A percentile compares a stretch with the other conserved stretches of the same genome.
These are phyloP conservation scores for Hapsidospora chrysogenum DNA, from an alignment of 495 filamentous ascomycete species.

Conservation along the genomic window DNA sequence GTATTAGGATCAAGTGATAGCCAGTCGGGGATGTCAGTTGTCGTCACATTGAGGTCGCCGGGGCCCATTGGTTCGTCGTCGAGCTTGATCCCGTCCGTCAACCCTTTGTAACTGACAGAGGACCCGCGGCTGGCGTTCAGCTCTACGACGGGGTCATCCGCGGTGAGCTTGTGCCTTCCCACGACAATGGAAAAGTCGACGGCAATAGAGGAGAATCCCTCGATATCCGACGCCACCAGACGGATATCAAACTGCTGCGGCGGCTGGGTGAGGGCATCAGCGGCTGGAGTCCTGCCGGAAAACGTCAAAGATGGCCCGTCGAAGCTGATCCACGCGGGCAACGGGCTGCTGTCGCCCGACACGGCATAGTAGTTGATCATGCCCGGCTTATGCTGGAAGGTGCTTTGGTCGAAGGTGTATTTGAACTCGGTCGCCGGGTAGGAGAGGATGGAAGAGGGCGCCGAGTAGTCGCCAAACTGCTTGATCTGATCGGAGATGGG, in stretches of 20 bases:
- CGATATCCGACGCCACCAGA: conserved; percentile 65
- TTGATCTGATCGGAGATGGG: conserved; percentile 20
- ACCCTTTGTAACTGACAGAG: conserved; percentile 34
- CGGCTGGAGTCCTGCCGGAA: conserved; percentile 51
- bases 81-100: conserved; percentile 38
- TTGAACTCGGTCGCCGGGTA: conserved; percentile 19
- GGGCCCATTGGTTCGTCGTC: conserved; percentile 36
- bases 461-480: conserved; percentile 22
- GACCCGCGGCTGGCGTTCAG: conserved; percentile 42
- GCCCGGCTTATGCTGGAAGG: conserved; percentile 15
- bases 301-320: conserved; percentile 48
- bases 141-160: conserved; percentile 35
- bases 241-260: conserved; percentile 59
- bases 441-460: conserved; percentile 19
- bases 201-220: conserved; percentile 55
- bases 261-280: conserved; percentile 40
- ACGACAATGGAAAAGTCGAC: conserved; percentile 52
- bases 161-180: conserved; percentile 48
- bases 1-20: conserved; percentile 47
- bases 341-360: conserved; percentile 56
- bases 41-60: conserved; percentile 29
- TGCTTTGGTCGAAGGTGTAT: conserved; percentile 19
- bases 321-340: conserved; percentile 79
- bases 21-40: conserved; percentile 45
- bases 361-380: conserved; percentile 54